These are phyloP conservation scores for Talaromyces stipitatus DNA, from an alignment of 495 filamentous ascomycete species.

Conservation along the genomic window DNA sequence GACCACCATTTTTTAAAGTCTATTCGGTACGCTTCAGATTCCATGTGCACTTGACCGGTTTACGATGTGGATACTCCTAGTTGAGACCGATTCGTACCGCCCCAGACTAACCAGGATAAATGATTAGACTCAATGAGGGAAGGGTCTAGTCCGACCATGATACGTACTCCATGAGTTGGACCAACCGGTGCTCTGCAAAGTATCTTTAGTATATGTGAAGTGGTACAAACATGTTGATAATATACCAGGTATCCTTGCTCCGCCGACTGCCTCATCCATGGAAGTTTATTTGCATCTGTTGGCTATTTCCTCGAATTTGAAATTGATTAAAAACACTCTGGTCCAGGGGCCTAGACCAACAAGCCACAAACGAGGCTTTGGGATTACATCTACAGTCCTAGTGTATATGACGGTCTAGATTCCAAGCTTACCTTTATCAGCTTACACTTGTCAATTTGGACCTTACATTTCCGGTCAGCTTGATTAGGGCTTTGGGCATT, in stretches of 20 bases:
- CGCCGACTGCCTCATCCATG: too few relatives aligned
- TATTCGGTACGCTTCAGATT: background rate
- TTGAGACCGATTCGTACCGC: too few relatives aligned
- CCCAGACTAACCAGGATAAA: too few relatives aligned
- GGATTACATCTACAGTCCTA: background rate
- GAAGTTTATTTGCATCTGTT: too few relatives aligned
- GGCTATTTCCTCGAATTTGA: background rate
- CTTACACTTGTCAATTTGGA: background rate
- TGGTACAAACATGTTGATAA: too few relatives aligned
- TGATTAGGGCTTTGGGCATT: background rate
- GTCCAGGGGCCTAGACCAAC: background rate
- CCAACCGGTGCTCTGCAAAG: too few relatives aligned
- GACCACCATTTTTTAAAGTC: background rate
- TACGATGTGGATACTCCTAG: too few relatives aligned
- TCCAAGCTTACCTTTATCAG: background rate
- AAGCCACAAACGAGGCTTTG: background rate
- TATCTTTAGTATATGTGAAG: too few relatives aligned
- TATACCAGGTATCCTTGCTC: too few relatives aligned
- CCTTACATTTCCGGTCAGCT: background rate
- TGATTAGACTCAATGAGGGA: too few relatives aligned
- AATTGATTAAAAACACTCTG: background rate
- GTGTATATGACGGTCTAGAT: background rate
- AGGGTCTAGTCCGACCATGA: too few relatives aligned
- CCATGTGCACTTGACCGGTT: background rate
- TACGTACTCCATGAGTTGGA: too few relatives aligned